Percentiles rank a stretch among this genome's conserved stretches.
Evolutionary conservation across 352 stramenopile genomes (phyloP).

Genomic region (Pythium insidiosum): DNA sequence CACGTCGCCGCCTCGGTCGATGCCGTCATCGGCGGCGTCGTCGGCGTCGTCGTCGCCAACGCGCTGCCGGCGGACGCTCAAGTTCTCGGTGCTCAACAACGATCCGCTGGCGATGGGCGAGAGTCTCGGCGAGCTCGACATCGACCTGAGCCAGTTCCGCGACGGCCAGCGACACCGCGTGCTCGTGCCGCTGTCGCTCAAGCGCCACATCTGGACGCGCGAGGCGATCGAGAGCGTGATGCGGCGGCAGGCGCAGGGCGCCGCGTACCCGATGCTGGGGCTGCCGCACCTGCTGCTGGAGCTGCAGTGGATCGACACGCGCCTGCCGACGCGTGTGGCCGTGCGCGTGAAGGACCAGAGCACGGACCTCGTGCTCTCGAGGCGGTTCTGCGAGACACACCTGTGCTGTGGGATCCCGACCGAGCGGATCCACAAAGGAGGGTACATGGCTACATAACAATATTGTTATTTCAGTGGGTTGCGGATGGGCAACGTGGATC

Average conservation of each 20-base stretch:
- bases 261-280: constrained; percentile 31
- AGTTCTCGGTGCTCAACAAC: constrained; percentile 45
- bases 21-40: too few relatives aligned
- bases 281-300: constrained; percentile 39
- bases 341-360: constrained; percentile 23
- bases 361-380: constrained; percentile 13
- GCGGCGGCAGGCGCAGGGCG: constrained; percentile 32
- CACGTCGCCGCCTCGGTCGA: too few relatives aligned
- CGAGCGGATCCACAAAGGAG: too few relatives aligned
- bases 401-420: constrained; percentile 17
- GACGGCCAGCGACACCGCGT: constrained; percentile 21
- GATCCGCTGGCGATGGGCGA: constrained; percentile 41
- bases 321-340: constrained; percentile 35
- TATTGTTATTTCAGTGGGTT: too few relatives aligned
- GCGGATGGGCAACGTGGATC: too few relatives aligned
- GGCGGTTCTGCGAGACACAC: constrained; percentile 19
- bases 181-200: constrained; percentile 35
- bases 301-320: constrained; percentile 59
- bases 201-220: constrained; percentile 38
- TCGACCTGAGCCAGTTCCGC: constrained; percentile 35
- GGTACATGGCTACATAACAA: too few relatives aligned
- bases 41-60: too few relatives aligned
- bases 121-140: constrained; percentile 38
- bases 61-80: constrained; percentile 32
- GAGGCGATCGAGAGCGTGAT: constrained; percentile 37